Evolutionary conservation across 768 basidiomycete species (phyloP).

Genomic region (Lactarius vividus): DNA sequence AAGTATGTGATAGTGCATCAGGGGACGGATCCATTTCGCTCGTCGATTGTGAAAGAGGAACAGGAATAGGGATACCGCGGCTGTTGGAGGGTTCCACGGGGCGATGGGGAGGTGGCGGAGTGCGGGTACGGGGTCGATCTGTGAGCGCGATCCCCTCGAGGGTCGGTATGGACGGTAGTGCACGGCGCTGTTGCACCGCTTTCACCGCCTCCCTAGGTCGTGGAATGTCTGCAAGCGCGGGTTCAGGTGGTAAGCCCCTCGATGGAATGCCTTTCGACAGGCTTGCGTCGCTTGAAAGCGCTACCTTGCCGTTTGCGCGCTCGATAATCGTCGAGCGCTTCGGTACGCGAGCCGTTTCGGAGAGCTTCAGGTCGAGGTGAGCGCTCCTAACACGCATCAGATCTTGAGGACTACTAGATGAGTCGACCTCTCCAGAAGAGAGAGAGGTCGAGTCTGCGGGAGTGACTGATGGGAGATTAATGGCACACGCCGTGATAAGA

Average conservation of each 20-base stretch:
- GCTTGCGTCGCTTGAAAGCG: constrained; percentile 63
- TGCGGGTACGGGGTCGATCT: constrained; percentile 39
- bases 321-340: constrained; percentile 95
- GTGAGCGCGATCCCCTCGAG: constrained; percentile 84
- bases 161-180: constrained; percentile 26
- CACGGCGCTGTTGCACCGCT: neutral
- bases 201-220: neutral
- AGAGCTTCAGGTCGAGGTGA: constrained; percentile 91
- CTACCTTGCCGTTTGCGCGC: constrained; percentile 85
- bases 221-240: neutral
- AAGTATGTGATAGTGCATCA: too few species aligned
- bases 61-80: too few species aligned
- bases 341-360: constrained; percentile 86
- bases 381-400: constrained; percentile 94
- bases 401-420: constrained; percentile 82
- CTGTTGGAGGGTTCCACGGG: too few species aligned
- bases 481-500: constrained; percentile 23
- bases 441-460: constrained; percentile 34
- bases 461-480: constrained; percentile 26
- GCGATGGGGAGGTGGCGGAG: too few species aligned
- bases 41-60: too few species aligned
- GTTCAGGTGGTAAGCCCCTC: neutral
- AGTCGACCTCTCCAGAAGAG: constrained; percentile 44
- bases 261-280: constrained; percentile 37
- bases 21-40: too few species aligned